Evolutionary conservation across 148 eudicot genomes (phyloP).

Genomic region (Salicornia ramosissima): DNA sequence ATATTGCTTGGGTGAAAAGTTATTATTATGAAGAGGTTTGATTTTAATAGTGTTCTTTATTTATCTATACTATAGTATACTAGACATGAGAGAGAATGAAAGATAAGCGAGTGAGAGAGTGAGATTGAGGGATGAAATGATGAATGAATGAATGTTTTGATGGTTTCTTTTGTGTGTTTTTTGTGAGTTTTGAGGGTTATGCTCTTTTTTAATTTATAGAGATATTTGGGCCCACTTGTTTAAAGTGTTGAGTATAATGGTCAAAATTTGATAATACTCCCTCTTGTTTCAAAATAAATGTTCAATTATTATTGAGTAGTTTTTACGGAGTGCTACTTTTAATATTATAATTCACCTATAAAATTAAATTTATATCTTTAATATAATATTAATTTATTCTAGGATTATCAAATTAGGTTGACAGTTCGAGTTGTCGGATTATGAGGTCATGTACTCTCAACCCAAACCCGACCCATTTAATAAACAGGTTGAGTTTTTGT

Average conservation of each 20-base stretch:
- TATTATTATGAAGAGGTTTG: constrained; percentile 34
- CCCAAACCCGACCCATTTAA: too few species aligned
- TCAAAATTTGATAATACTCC: too few species aligned
- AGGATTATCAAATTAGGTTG: too few species aligned
- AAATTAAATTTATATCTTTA: too few species aligned
- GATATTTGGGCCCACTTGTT: neutral
- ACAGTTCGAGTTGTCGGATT: too few species aligned
- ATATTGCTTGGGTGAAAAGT: constrained; percentile 71
- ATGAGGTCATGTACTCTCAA: too few species aligned
- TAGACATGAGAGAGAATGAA: neutral
- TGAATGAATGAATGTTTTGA: constrained; percentile 35
- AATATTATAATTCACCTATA: too few species aligned
- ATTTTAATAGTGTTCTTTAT: constrained; percentile 8
- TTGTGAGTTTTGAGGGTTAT: neutral
- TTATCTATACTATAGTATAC: neutral
- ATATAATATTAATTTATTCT: too few species aligned
- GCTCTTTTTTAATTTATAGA: constrained; percentile 4
- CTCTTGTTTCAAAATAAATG: neutral
- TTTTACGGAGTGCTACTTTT: too few species aligned
- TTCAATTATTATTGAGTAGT: too few species aligned
- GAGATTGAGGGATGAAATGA: constrained; percentile 28
- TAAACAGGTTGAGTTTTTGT: too few species aligned
- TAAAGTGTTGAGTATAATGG: too few species aligned
- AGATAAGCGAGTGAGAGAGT: constrained; percentile 28
- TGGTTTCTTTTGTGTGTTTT: neutral